Base-by-base conservation (phyloP, 208 protist species). In the Angomonas desouzai region DNA sequence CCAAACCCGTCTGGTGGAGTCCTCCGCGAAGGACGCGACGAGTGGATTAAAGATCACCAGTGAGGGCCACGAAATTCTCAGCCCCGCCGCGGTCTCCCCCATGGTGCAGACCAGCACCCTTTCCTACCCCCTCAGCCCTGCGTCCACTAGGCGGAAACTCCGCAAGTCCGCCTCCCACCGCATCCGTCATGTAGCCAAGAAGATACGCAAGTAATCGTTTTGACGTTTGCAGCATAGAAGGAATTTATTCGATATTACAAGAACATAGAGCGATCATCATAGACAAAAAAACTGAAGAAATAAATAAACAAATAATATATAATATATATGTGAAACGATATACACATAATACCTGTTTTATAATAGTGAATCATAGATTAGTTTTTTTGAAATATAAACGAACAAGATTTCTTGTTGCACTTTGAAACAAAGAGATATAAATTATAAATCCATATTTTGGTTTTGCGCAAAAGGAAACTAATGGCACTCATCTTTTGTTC, bases 1-100 rank as follows among this genome's bases (percentile, higher is more conserved):
- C 53, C 83, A 85, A 30, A 62, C 59, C 0, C 75, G 83, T 11
- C 74, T 89, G 61, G 45, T 72, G 33, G 58, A 77, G 48, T 62
- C 66, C 56, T 74, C 65, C n/a, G 38, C 45, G 3, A 65, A 64
- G 28, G 25, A 57, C 6, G 51, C 11, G 51, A 32, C 55, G 27
- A 38, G 55, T 36, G 64, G 63, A 2, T 43, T 63, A 4, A 33
- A 49, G 20, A 25, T 40, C 3, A 18, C 64, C 22, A 25, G 33
- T 47, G 29, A 6, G 48, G 62, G 48, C 34, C 66, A 61, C 11
- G 10, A 66, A 28, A 69, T 66, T 22, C 68, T 74, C 43, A 53
- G 61, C 0, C 56, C 67, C 2, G 13, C 25, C 4, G 6, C 51
- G 23, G 7, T 34, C 25, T 16, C 22, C 51, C 51, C 27, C 25